Conservation (phyloP, 257 asterid genomes). For the Datura wrightii region DNA sequence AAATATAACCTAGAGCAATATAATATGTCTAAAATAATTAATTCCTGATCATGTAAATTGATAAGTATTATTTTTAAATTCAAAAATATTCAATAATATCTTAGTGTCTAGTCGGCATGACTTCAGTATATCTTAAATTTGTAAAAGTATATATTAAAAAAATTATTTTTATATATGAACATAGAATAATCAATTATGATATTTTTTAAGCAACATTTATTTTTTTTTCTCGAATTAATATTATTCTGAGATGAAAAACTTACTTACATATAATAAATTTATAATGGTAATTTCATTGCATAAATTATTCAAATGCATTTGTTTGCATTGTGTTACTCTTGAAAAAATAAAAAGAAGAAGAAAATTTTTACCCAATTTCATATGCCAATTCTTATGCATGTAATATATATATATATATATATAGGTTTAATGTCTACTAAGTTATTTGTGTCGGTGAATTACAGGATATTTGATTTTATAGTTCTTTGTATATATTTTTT, state of each 20-base stretch:
- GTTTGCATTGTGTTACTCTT: background rate
- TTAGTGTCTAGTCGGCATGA: background rate
- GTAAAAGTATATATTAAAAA: background rate
- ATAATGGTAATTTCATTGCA: background rate
- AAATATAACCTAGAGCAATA: background rate
- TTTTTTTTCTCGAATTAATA: too few relatives aligned
- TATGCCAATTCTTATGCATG: background rate
- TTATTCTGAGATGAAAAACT: background rate
- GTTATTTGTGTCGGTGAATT: background rate
- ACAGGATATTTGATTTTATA: too few relatives aligned
- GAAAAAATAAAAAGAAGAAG: background rate
- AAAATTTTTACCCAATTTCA: background rate
- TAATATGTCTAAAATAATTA: background rate
- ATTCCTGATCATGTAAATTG: background rate
- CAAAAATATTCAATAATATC: background rate
- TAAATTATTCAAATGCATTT: background rate
- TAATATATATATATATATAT: background rate
- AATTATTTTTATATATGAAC: rapidly evolving
- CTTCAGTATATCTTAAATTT: background rate
- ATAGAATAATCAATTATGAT: background rate
- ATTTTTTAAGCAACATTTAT: background rate
- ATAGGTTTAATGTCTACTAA: background rate
- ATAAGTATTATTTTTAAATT: background rate
- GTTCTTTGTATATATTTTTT: too few relatives aligned
- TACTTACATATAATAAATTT: background rate